Evolutionary conservation across 2,329 filamentous ascomycete genomes (phyloP), one percentile per base, ranked within the genome.

Genomic region (Botrytis hyacinthi): DNA sequence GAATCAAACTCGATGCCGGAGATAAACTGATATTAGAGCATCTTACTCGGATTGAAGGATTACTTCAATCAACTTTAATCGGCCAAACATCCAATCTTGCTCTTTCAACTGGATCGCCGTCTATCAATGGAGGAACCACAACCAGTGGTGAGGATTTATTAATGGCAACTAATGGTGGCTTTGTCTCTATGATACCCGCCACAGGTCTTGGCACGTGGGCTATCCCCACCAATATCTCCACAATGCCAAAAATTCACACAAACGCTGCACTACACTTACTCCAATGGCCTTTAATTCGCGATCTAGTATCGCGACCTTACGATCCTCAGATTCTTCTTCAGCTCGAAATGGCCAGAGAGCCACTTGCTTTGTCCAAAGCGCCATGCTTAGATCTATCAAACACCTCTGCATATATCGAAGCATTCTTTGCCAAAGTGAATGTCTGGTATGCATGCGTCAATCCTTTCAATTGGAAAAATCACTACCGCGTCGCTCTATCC

Each of bases 361-460:
- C 93, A n/a, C 85, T 95, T 18, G 88, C 88, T 26, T 84, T 91
- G 65, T 90, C 90, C 20, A 90, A 90, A 78, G 88, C 87, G 1
- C 87, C 88, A 1, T 89, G 87, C 77, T 86, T 94, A 74, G 92
- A 94, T 80, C 83, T 95, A 61, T 91, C 91, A 62, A 93, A 94
- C 80, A 92, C 91, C 1, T 87, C 90, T 65, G 87, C 90, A 6
- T 95, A 94, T 80, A 91, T 93, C 59, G 90, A 92, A 79, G 91
- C 93, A 1, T 95, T 93, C 81, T 96, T 95, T 79, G 90, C 92
- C 73, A 87, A 91, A 60, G 93, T 94, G 74, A 95, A 95, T 76
- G 87, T 94, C 4, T 95, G 93, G 91, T 95, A 95, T 79, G 93
- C 93, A 16, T 94, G 92, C 78, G 92, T 96, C 48, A 95, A 94